phyloP scores from a whole-genome alignment of 805 yeast genomes.

The Ogataea allantospora region DNA sequence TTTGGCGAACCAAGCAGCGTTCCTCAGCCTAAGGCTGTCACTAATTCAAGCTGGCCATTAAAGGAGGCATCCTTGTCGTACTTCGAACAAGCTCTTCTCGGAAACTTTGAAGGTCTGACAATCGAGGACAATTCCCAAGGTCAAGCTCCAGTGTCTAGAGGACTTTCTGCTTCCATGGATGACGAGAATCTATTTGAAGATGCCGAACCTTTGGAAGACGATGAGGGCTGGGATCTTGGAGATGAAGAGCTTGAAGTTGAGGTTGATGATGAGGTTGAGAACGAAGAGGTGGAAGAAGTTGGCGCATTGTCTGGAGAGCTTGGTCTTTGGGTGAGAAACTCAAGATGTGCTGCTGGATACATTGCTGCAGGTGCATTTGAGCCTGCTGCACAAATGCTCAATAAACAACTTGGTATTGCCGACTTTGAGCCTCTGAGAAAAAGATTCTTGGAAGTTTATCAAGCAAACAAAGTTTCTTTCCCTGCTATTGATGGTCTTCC shows the following conservation, averaged over 20 bases:
- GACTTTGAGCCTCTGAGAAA: constrained; percentile 84
- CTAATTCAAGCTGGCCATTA: constrained; percentile 74
- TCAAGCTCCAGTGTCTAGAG: constrained; percentile 4
- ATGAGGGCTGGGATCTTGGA: constrained; percentile 77
- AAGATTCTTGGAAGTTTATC: constrained; percentile 82
- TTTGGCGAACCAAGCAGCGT: constrained; percentile 40
- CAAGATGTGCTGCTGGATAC: constrained; percentile 86
- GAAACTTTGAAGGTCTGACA: constrained; percentile 66
- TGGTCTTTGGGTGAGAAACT: constrained; percentile 81
- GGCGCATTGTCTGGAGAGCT: constrained; percentile 54
- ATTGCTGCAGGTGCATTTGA: constrained; percentile 97
- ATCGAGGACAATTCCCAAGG: constrained; percentile 40
- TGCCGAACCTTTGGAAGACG: constrained; percentile 54
- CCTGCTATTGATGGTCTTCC: constrained; percentile 75
- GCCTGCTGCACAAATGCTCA: constrained; percentile 88
- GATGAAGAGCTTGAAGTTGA: constrained; percentile 75
- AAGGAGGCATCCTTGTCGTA: constrained; percentile 68
- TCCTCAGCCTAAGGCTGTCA: constrained; percentile 49
- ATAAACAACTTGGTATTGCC: constrained; percentile 84
- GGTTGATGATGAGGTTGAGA: constrained; percentile 38
- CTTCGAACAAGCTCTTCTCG: constrained; percentile 81
- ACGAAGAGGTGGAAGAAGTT: constrained; percentile 34
- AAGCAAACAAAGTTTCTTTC: constrained; percentile 71
- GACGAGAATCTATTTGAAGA: constrained; percentile 43
- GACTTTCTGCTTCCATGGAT: constrained; percentile 25